phyloP scores from a whole-genome alignment of 331 rosid genomes.

The Erythrophleum ivorense region DNA sequence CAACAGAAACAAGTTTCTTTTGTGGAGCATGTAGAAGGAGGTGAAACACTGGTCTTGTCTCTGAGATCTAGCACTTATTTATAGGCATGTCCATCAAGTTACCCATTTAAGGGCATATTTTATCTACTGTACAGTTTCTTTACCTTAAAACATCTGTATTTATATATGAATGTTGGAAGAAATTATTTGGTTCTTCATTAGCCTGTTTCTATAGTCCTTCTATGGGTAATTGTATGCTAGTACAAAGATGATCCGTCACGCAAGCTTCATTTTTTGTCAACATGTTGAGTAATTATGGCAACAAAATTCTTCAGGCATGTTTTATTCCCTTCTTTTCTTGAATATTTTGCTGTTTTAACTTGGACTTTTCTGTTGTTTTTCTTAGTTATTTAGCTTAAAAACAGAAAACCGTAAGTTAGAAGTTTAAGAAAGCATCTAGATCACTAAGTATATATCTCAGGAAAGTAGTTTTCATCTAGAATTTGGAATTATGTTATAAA shows the following conservation, averaged over 20 bases:
- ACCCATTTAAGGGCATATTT: constrained; percentile 30
- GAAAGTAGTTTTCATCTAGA: neutral
- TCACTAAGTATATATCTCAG: neutral
- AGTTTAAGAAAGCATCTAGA: constrained; percentile 21
- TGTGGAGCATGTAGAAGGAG: constrained; percentile 31
- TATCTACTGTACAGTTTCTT: constrained; percentile 45
- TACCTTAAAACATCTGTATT: constrained; percentile 35
- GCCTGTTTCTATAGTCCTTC: constrained; percentile 14
- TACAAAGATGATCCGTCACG: constrained; percentile 17
- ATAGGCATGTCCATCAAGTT: constrained; percentile 42
- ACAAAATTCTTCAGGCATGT: constrained; percentile 26
- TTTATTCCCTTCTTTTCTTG: neutral
- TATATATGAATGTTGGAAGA: constrained; percentile 51
- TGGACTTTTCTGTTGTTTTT: constrained; percentile 3
- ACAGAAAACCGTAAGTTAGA: neutral
- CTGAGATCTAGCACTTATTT: constrained; percentile 30
- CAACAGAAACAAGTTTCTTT: constrained; percentile 26
- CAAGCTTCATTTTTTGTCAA: constrained; percentile 7
- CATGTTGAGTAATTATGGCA: neutral
- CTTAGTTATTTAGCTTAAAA: neutral
- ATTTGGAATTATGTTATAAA: constrained; percentile 12
- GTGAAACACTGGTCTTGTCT: constrained; percentile 22
- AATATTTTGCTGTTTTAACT: constrained; percentile 14
- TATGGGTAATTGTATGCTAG: constrained; percentile 18
- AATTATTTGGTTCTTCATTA: constrained; percentile 37